Evolutionary conservation across 2,329 filamentous ascomycete species (phyloP).

Genomic region (Aspergillus tanneri): DNA sequence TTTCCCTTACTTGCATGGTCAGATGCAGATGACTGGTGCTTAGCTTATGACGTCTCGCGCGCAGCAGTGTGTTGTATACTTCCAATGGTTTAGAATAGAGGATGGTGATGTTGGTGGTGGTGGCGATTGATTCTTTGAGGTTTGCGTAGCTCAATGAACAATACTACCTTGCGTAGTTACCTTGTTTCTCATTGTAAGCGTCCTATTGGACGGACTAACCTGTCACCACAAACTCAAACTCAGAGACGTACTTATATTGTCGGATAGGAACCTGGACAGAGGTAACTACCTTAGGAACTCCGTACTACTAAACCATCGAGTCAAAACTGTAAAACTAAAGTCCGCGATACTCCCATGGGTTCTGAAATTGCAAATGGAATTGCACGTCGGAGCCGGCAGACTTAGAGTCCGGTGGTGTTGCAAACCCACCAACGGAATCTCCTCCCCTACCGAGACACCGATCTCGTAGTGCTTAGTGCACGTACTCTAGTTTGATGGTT

Average conservation of each 20-base stretch:
- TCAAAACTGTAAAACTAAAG: conserved; percentile 18
- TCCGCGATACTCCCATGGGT: conserved; percentile 2
- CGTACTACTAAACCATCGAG: conserved; percentile 3
- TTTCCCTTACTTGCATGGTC: background rate
- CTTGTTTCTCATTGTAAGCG: background rate
- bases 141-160: conserved; percentile 1
- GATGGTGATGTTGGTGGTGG: background rate
- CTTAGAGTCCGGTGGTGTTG: conserved; percentile 15
- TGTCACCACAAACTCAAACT: background rate
- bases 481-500: background rate
- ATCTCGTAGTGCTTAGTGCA: conserved; percentile 4
- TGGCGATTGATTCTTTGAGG: background rate
- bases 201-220: background rate
- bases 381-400: conserved; percentile 1
- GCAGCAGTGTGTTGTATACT: background rate
- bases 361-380: background rate
- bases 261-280: conserved; percentile 6
- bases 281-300: background rate
- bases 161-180: background rate
- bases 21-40: background rate
- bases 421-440: conserved; percentile 6
- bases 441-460: conserved; percentile 12
- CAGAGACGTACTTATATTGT: background rate
- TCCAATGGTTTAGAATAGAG: background rate
- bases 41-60: background rate